These are phyloP conservation scores for Phytophthora hibernalis DNA, from an alignment of 352 stramenopile species.

Conservation along the genomic window DNA sequence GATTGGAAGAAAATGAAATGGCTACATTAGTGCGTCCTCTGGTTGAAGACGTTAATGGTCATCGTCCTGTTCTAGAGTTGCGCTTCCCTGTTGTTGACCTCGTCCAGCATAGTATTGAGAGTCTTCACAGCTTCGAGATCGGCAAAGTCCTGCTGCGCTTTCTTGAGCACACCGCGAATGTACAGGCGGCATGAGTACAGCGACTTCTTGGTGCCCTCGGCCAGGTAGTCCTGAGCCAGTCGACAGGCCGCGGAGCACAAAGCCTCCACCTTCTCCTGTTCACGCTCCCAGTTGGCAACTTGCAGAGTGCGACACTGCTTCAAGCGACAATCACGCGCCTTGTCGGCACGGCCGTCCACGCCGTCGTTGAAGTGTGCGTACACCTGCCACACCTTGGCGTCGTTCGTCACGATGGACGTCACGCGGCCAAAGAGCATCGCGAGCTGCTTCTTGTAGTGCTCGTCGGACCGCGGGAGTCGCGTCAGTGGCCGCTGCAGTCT, in stretches of 20 bases:
- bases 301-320: constrained; percentile 83
- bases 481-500: constrained; percentile 51
- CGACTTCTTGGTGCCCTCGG: constrained; percentile 78
- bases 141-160: constrained; percentile 75
- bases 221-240: constrained; percentile 71
- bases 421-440: constrained; percentile 81
- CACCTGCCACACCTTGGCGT: constrained; percentile 84
- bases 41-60: neutral
- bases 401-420: constrained; percentile 80
- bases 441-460: constrained; percentile 78
- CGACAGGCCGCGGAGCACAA: constrained; percentile 63
- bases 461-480: constrained; percentile 57
- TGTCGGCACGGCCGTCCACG: constrained; percentile 57
- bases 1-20: too few relatives aligned
- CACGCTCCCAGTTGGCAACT: constrained; percentile 72
- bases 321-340: constrained; percentile 79
- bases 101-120: constrained; percentile 56
- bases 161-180: constrained; percentile 80
- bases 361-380: constrained; percentile 87
- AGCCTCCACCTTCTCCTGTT: constrained; percentile 60
- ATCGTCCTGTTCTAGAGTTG: constrained; percentile 42
- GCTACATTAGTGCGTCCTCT: neutral
- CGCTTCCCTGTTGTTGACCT: constrained; percentile 62
- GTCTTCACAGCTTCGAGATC: constrained; percentile 52
- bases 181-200: constrained; percentile 82